Base-by-base conservation (phyloP, 2,329 filamentous ascomycete genomes). In the Colletotrichum sp. region DNA sequence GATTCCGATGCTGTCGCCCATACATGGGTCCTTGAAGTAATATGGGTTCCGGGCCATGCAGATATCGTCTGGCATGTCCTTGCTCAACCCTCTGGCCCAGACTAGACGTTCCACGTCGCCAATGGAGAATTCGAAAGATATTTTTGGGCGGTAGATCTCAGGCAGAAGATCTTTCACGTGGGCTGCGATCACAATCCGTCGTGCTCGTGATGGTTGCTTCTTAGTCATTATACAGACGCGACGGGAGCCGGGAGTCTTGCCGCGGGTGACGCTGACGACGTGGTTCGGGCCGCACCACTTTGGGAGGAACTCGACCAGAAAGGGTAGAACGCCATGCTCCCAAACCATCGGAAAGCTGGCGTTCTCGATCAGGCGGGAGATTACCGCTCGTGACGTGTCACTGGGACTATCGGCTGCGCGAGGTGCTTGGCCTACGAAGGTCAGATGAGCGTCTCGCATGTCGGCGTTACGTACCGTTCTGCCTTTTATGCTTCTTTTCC, bases 1-100 rank as follows among this genome's bases (percentile, higher is more conserved):
- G 16, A 85, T 80, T 10, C 86, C 86, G 52, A 88, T 86, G 74
- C 86, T 87, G 65, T 88, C 86, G 4, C 86, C 86, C 86, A 88
- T 88, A 69, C 85, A 85, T 5, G 84, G 86, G n/a, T 77, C 82
- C 48, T 79, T 77, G 77, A 87, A 88, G 76, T 82, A 85, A 63
- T 86, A 87, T 3, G 86, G 86, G 77, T 88, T 88, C 16, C 85
- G 82, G 7, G 86, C 81, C 39, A 72, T 64, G 75, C 86, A 87
- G 2, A 87, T 79, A 13, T 87, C 86, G 73, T 88, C 86, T 3
- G 82, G 84, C 75, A 83, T 83, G 10, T 83, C 79, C 66, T 79
- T 81, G 57, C 81, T 78, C 6, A 87, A 76, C 1, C 86, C 86
- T 18, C 86, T 79, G 16, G 86, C 83, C 86, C 86, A 88, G 8